Evolutionary conservation across 768 basidiomycete genomes (phyloP).

Genomic region (Termitomyces bulborhizus): DNA sequence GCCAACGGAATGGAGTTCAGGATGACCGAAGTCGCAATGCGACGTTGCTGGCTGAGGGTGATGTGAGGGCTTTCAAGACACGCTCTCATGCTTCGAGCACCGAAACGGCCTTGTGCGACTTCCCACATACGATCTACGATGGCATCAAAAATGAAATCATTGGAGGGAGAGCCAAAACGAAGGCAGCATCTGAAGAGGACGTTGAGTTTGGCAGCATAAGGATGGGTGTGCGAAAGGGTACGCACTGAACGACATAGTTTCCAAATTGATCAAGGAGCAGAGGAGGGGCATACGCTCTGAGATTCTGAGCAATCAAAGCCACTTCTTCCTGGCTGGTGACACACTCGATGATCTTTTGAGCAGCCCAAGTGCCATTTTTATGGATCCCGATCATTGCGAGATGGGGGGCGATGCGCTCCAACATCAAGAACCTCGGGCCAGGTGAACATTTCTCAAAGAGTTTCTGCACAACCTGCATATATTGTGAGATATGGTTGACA

Average conservation of each 20-base stretch:
- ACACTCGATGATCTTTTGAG: slow-evolving; percentile 98
- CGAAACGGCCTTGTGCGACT: slow-evolving; percentile 95
- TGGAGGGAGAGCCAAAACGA: slow-evolving; percentile 82
- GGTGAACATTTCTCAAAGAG: slow-evolving; percentile 87
- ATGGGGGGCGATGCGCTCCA: slow-evolving; percentile 90
- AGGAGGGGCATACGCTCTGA: slow-evolving; percentile 89
- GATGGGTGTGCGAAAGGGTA: slow-evolving; percentile 9
- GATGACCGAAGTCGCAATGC: slow-evolving; percentile 90
- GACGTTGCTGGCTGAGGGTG: slow-evolving; percentile 85
- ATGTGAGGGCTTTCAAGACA: slow-evolving; percentile 91
- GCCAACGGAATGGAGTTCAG: slow-evolving; percentile 97
- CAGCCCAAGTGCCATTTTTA: slow-evolving; percentile 99
- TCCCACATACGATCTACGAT: slow-evolving; percentile 99
- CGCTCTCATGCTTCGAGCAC: slow-evolving; percentile 95
- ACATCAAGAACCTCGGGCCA: slow-evolving; percentile 76
- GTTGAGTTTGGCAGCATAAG: not conserved
- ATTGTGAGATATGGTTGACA: slow-evolving; percentile 3
- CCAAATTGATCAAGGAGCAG: slow-evolving; percentile 91
- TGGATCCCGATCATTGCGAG: slow-evolving; percentile 97
- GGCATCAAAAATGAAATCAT: slow-evolving; percentile 96
- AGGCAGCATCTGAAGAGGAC: slow-evolving; percentile 66
- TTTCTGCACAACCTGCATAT: slow-evolving; percentile 83
- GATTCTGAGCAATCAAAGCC: slow-evolving; percentile 73
- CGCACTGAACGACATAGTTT: slow-evolving; percentile 90
- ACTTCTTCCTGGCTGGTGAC: slow-evolving; percentile 86